Conservation (phyloP, 768 basidiomycete genomes). For the Mycena kentingensis region DNA sequence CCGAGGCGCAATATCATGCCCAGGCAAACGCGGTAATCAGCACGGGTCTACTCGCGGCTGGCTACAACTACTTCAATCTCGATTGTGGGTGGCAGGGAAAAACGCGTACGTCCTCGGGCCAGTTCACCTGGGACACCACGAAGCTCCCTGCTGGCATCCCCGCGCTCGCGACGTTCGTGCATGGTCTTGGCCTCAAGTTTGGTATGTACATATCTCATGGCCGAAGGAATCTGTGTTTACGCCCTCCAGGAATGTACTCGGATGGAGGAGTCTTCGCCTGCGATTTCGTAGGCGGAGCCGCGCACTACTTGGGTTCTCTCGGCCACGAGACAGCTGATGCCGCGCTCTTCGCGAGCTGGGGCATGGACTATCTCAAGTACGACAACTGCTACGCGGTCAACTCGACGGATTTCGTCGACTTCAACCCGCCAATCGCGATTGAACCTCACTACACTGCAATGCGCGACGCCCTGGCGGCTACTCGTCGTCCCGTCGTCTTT, state of each 20-base stretch:
- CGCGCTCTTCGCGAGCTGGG: conserved; percentile 49
- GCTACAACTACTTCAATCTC: conserved; percentile 47
- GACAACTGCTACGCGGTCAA: conserved; percentile 54
- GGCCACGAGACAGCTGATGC: conserved; percentile 51
- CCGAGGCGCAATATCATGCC: conserved; percentile 42
- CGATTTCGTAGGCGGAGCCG: conserved; percentile 47
- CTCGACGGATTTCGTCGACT: conserved; percentile 48
- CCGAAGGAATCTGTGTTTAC: background rate
- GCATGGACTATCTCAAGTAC: conserved; percentile 50
- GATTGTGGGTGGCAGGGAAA: conserved; percentile 56
- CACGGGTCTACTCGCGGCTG: conserved; percentile 38
- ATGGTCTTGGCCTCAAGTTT: conserved; percentile 51
- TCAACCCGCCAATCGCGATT: conserved; percentile 45
- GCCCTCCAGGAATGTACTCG: background rate
- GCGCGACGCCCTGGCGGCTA: conserved; percentile 47
- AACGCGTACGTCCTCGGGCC: conserved; percentile 39
- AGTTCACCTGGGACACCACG: conserved; percentile 46
- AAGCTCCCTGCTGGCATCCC: conserved; percentile 42
- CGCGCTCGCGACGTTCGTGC: conserved; percentile 40
- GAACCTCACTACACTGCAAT: conserved; percentile 46
- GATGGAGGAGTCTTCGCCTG: conserved; percentile 47
- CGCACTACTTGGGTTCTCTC: conserved; percentile 46
- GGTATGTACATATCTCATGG: conserved; percentile 43
- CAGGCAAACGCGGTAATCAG: conserved; percentile 42
- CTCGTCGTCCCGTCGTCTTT: conserved; percentile 49